Conservation (phyloP, 768 basidiomycete species). For the Boletus coccyginus region DNA sequence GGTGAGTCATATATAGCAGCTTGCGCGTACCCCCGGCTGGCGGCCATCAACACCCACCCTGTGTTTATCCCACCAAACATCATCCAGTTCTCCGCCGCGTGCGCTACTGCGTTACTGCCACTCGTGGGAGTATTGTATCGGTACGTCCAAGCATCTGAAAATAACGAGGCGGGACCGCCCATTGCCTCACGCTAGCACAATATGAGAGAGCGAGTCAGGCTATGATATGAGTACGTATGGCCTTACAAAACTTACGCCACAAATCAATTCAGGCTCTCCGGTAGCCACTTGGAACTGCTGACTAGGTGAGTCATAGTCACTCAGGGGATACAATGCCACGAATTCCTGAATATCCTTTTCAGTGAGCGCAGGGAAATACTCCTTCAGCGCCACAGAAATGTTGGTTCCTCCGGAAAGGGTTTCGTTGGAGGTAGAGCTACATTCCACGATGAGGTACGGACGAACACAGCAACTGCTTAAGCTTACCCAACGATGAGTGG, state of each 20-base stretch:
- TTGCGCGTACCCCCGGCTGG: not conserved
- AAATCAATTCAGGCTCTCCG: conserved; percentile 49
- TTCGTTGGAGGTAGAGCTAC: conserved; percentile 59
- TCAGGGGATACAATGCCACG: conserved; percentile 40
- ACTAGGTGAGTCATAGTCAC: conserved; percentile 40
- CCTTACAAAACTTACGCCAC: conserved; percentile 43
- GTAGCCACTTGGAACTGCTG: conserved; percentile 46
- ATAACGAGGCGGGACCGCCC: conserved; percentile 38
- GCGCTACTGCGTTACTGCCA: conserved; percentile 36
- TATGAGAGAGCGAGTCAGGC: not conserved
- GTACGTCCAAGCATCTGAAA: conserved; percentile 47
- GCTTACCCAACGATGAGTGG: conserved; percentile 59
- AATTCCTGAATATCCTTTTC: conserved; percentile 38
- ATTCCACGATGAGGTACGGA: not conserved
- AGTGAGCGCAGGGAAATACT: conserved; percentile 46
- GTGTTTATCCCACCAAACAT: conserved; percentile 62
- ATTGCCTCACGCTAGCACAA: conserved; percentile 42
- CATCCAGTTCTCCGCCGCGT: conserved; percentile 67
- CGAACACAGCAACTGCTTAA: not conserved
- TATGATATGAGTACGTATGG: not conserved
- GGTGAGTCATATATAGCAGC: conserved; percentile 16
- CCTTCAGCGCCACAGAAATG: conserved; percentile 34
- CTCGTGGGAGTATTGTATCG: conserved; percentile 56
- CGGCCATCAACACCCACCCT: conserved; percentile 39
- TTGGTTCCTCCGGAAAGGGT: conserved; percentile 44